Percentiles rank a stretch among this genome's conserved stretches.
phyloP scores from a whole-genome alignment of 1,284 basidiomycete genomes.

The Trametes sp. region DNA sequence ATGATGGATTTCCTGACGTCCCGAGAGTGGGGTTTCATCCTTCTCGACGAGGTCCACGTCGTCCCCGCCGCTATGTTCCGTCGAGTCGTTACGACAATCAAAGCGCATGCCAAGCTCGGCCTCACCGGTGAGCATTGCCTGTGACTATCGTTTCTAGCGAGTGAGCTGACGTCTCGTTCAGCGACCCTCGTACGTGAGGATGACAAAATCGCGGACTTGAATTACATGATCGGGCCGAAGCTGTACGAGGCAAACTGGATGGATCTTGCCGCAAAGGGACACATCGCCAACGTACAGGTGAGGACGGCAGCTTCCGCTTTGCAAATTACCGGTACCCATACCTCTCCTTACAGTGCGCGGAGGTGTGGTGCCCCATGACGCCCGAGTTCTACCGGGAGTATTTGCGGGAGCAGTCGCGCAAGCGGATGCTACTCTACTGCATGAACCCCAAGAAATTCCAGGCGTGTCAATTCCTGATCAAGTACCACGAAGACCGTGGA shows the following conservation, averaged over 20 bases:
- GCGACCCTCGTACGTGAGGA: conserved; percentile 99
- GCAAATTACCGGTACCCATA: conserved; percentile 1
- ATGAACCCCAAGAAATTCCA: conserved; percentile 99
- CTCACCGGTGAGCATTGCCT: conserved; percentile 71
- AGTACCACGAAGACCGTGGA: conserved; percentile 96
- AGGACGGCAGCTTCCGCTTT: conserved; percentile 28
- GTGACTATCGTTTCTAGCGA: background rate
- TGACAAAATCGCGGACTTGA: conserved; percentile 98
- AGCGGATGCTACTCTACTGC: conserved; percentile 96
- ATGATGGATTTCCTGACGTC: conserved; percentile 99
- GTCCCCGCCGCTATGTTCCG: conserved; percentile 98
- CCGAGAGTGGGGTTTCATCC: conserved; percentile 94
- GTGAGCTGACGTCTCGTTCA: conserved; percentile 39
- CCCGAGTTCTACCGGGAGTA: conserved; percentile 99
- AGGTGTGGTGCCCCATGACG: conserved; percentile 99
- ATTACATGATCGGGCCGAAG: conserved; percentile 99
- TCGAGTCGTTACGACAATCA: conserved; percentile 95
- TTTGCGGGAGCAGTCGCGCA: conserved; percentile 89
- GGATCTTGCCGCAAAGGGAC: conserved; percentile 99
- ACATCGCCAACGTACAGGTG: conserved; percentile 99
- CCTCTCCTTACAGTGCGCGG: conserved; percentile 77
- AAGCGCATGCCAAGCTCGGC: conserved; percentile 96
- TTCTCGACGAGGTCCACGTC: conserved; percentile 97
- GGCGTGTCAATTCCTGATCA: conserved; percentile 98
- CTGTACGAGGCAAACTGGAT: conserved; percentile 99